Base-by-base conservation (phyloP, 2,329 filamentous ascomycete genomes). In the Neurospora sp. region DNA sequence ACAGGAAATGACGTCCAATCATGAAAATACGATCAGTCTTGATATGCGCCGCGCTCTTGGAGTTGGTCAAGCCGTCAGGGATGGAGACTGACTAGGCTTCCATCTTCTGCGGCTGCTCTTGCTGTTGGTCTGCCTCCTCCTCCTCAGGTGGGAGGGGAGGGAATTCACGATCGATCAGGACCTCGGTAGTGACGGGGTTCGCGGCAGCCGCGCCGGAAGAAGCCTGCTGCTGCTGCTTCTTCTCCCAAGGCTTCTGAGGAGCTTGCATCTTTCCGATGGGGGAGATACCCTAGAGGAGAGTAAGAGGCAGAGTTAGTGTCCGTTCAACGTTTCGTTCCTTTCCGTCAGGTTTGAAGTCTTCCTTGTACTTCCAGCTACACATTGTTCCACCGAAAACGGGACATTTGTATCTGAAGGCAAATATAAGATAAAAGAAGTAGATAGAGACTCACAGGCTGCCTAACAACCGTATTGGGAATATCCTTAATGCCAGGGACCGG, bases 401-500 rank as follows among this genome's bases (percentile, higher is more conserved):
- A 17, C 13, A 2, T 2, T 2, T 15, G 17, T 33, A 7, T 8
- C 3, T 17, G 9, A 62, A 33, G 15, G 8, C 6, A 62, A 33
- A 62, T 9, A n/a, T 3, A 62, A 17, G 15, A 17, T 33, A 19
- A 17, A 17, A 9, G 3, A 10, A 33, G 28, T 33, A 33, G n/a
- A n/a, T 36, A 36, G 6, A 33, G 39, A 74, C 84, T 86, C 71
- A 91, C 90, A 71, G 92, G 87, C 4, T 91, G 90, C 69, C 89
- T 84, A 23, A 94, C 83, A 5, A 97, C 83, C 0, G 90, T 96
- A 74, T 93, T 87, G 4, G 94, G 93, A 68, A 97, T 95, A 73
- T 97, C 88, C 74, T 90, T 89, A 76, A 97, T 96, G 0, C 94
- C 94, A 1, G 93, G 93, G 62, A 97, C 91, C 0, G 92, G 90